Evolutionary conservation across 306 rosid genomes (phyloP), one percentile per base, ranked within the genome.

Genomic region (Mimosa pudica): DNA sequence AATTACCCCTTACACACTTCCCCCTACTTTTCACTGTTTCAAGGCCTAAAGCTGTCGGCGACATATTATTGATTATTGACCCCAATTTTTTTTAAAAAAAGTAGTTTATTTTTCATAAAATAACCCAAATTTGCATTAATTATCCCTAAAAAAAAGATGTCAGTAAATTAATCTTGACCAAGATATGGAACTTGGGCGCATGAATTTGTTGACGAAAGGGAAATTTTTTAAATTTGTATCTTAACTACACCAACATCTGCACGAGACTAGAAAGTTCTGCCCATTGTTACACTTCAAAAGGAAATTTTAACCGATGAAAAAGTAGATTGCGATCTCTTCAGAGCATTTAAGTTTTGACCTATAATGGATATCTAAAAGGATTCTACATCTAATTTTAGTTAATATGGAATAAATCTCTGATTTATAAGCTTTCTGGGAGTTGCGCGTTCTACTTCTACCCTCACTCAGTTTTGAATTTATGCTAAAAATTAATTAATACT

Each of bases 1-100:
- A 57, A 69, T 57, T 78, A 45, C 82, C 81, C 76, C 3, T 49
- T 1, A 17, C 36, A 6, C 8, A 70, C 24, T 45, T 70, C 61
- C 62, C 1, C 1, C 24, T 57, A 61, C 46, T 10, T 33, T 79
- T 11, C 51, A 46, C 14, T 10, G n/a, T 11, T 20, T 16, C 42
- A 54, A 60, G 65, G 36, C 65, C 4, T 8, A 60, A 24, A 44
- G 13, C 51, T 58, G 77, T 79, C 82, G 82, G 82, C 62, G 77
- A 20, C 30, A 16, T 24, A 24, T 24, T 24, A 24, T 24, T 24
- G 30, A 24, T 16, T 32, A 10, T 2, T 11, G 36, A 60, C 36
- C 65, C 65, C 4, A 60, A 20, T 20, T 7, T 24, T 24, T 24
- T 24, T 24, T 24, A 24, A 24, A 24, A 24, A 24, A 24, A 24